Evolutionary conservation across 2,329 filamentous ascomycete genomes (phyloP).

Genomic region (Niveomyces coronatus): DNA sequence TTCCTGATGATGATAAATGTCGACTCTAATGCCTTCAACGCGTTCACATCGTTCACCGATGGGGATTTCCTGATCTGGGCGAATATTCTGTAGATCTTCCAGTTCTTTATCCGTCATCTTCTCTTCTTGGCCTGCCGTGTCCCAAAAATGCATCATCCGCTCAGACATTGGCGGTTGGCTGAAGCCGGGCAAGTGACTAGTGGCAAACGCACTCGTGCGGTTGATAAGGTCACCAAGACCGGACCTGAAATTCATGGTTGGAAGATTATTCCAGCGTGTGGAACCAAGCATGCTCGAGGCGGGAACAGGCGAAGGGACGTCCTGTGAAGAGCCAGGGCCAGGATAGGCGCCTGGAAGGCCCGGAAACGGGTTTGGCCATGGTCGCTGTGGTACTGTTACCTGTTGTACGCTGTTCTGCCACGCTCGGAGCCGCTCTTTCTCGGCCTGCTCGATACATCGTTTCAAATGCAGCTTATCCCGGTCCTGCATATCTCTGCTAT

Average conservation of each 20-base stretch:
- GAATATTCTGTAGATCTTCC: constrained; percentile 59
- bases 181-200: constrained; percentile 21
- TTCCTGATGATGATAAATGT: constrained; percentile 73
- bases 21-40: constrained; percentile 55
- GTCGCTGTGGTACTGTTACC: neutral
- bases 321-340: no score
- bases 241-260: neutral
- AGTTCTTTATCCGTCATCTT: constrained; percentile 50
- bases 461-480: no score
- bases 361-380: neutral
- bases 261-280: neutral
- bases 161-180: constrained; percentile 25
- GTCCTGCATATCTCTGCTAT: no score
- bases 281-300: neutral
- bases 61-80: constrained; percentile 57
- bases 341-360: neutral
- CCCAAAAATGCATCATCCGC: constrained; percentile 22
- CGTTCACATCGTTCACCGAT: constrained; percentile 55
- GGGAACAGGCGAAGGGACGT: neutral
- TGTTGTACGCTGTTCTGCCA: neutral
- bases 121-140: neutral
- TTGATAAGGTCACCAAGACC: constrained; percentile 6
- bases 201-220: constrained; percentile 27
- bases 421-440: neutral
- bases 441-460: neutral